These are phyloP conservation scores for Curvularia sp. DNA, from an alignment of 2,329 filamentous ascomycete species.

Conservation along the genomic window DNA sequence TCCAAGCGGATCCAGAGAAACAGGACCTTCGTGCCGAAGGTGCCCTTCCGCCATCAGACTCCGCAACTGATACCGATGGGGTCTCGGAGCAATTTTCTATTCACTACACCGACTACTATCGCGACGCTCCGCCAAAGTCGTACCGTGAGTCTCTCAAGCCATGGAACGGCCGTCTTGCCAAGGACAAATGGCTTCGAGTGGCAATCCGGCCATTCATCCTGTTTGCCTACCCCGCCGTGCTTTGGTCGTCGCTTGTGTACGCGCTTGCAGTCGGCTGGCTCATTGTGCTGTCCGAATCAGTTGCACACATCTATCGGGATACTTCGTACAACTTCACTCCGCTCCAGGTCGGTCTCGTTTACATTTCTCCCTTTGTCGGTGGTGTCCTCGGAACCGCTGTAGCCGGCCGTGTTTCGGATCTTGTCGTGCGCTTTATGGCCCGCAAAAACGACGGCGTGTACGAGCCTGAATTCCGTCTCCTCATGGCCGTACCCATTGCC, in stretches of 20 bases:
- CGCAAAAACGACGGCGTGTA: constrained; percentile 90
- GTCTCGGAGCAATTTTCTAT: constrained; percentile 39
- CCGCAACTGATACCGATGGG: constrained; percentile 25
- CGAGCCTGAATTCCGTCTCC: constrained; percentile 78
- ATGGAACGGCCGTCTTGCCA: constrained; percentile 75
- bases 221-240: constrained; percentile 83
- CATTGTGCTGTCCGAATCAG: constrained; percentile 89
- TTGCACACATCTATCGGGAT: constrained; percentile 79
- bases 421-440: constrained; percentile 83
- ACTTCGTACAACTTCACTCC: constrained; percentile 80
- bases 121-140: constrained; percentile 70
- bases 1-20: constrained; percentile 28
- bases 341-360: constrained; percentile 82
- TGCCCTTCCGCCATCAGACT: constrained; percentile 16
- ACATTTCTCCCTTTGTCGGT: constrained; percentile 82
- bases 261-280: constrained; percentile 91
- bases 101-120: constrained; percentile 74
- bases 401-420: constrained; percentile 84
- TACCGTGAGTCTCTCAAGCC: constrained; percentile 77
- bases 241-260: constrained; percentile 88
- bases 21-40: constrained; percentile 23
- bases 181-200: constrained; percentile 81
- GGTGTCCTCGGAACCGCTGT: constrained; percentile 85
- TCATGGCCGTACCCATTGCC: constrained; percentile 77
- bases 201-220: constrained; percentile 82